Conservation (phyloP, 1,139 yeast species). For the Debaryomyces sp. region DNA sequence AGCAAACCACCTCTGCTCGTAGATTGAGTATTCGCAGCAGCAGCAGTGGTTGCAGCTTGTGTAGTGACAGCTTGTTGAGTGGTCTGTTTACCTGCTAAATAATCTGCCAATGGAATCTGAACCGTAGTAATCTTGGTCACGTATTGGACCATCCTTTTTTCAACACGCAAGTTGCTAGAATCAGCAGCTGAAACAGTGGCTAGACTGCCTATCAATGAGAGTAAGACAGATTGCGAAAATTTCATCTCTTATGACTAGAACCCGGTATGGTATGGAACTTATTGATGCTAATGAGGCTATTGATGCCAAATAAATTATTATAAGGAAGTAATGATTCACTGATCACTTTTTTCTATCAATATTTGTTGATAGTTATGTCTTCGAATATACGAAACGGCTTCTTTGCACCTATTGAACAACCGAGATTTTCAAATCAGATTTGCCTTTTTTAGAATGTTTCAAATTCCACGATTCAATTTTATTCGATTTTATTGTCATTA, state of each 20-base stretch:
- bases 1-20: neutral
- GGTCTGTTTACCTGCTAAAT: constrained; percentile 11
- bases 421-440: neutral
- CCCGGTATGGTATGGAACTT: neutral
- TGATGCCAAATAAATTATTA: neutral
- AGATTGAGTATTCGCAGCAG: neutral
- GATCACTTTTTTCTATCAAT: neutral
- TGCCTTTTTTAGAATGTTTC: neutral
- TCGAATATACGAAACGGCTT: neutral
- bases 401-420: constrained; percentile 1
- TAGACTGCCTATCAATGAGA: neutral
- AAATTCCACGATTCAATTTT: neutral
- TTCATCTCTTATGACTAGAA: neutral
- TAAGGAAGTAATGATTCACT: neutral
- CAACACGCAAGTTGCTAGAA: neutral
- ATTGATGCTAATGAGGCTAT: neutral
- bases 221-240: constrained; percentile 3
- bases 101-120: constrained; percentile 13
- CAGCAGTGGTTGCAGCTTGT: constrained; percentile 8
- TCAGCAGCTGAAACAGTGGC: neutral
- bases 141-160: constrained; percentile 16
- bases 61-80: constrained; percentile 10
- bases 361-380: neutral
- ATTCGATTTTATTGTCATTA: neutral
- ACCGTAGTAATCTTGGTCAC: constrained; percentile 22